phyloP scores from a whole-genome alignment of 352 stramenopile species.

The Globisporangium alternatum region DNA sequence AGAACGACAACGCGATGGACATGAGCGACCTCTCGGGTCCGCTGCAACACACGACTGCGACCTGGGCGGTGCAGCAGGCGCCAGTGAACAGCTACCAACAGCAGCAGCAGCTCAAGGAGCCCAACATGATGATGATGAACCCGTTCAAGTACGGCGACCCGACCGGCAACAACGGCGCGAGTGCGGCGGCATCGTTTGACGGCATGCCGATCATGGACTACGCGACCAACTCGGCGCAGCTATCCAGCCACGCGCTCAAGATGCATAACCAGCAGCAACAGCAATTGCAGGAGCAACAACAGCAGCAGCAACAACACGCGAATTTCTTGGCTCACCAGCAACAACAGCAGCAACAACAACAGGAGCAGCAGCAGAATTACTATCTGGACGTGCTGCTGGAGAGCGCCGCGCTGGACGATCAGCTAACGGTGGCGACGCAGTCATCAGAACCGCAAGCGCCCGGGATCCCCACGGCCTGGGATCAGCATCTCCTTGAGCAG shows the following conservation, averaged over 20 bases:
- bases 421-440: conserved; percentile 26
- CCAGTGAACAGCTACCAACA: conserved; percentile 10
- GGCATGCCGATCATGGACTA: conserved; percentile 26
- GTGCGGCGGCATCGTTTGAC: conserved; percentile 16
- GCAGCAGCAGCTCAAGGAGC: conserved; percentile 9
- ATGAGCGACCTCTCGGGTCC: conserved; percentile 20
- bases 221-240: conserved; percentile 16
- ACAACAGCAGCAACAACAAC: conserved; percentile 10
- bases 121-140: conserved; percentile 26
- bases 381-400: conserved; percentile 64
- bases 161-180: not conserved
- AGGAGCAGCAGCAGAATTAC: conserved; percentile 32
- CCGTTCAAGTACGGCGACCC: conserved; percentile 32
- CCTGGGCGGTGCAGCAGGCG: not conserved
- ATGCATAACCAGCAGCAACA: conserved; percentile 25
- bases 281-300: conserved; percentile 17
- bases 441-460: conserved; percentile 23
- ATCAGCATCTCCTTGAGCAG: conserved; percentile 8
- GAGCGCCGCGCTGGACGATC: conserved; percentile 50
- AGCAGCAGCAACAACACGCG: conserved; percentile 2
- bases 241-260: conserved; percentile 15
- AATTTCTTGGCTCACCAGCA: conserved; percentile 5
- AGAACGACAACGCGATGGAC: conserved; percentile 18
- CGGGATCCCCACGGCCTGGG: conserved; percentile 8
- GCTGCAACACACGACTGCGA: conserved; percentile 4